Evolutionary conservation across 495 filamentous ascomycete genomes (phyloP).

Genomic region (Tuber indicum): DNA sequence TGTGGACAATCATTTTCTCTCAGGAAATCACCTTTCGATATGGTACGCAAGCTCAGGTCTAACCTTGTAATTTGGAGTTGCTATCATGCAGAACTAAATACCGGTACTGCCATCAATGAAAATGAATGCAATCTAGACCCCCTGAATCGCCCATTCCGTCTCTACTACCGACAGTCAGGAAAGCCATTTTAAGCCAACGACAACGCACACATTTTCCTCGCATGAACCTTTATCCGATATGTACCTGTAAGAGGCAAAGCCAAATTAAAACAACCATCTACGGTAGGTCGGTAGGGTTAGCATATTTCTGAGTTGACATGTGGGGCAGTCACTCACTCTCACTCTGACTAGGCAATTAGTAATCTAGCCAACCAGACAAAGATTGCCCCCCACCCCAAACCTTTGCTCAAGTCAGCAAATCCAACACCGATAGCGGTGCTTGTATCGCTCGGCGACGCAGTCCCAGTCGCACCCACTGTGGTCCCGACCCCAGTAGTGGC

Average conservation of each 20-base stretch:
- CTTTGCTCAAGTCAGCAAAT: slow-evolving; percentile 13
- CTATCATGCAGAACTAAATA: neutral
- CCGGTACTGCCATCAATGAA: neutral
- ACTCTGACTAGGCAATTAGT: slow-evolving; percentile 27
- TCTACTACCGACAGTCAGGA: neutral
- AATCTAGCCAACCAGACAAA: slow-evolving; percentile 18
- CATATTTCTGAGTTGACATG: neutral
- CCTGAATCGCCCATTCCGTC: neutral
- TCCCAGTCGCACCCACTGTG: neutral
- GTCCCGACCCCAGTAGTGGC: neutral
- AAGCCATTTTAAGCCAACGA: neutral
- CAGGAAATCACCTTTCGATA: neutral
- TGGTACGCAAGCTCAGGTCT: neutral
- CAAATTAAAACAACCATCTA: neutral
- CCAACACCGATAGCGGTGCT: slow-evolving; percentile 24
- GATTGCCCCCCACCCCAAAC: slow-evolving; percentile 14
- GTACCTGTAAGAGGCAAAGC: neutral
- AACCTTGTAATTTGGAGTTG: neutral
- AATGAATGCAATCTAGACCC: neutral
- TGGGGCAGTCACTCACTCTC: slow-evolving; percentile 26
- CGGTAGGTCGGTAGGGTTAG: neutral
- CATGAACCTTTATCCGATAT: neutral
- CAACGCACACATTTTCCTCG: neutral
- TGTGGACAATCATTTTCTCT: neutral
- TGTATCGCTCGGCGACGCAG: slow-evolving; percentile 13